Percentiles rank a stretch among this genome's conserved stretches.
Conservation (phyloP, 2,329 filamentous ascomycete species). For the Westerdykella ornata region DNA sequence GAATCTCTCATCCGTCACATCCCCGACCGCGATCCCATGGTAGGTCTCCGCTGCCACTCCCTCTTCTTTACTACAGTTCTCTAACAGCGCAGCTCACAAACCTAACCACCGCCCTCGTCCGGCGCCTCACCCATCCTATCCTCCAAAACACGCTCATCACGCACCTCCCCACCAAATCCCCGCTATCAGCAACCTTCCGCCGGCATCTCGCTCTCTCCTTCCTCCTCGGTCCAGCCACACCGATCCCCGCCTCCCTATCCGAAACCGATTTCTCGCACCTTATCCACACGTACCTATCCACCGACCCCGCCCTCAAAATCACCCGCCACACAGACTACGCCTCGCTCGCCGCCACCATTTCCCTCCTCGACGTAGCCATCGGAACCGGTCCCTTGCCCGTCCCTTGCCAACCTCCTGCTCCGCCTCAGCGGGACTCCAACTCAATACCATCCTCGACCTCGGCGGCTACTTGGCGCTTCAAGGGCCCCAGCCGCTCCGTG, state of each 20-base stretch:
- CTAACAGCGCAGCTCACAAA: slow-evolving; percentile 25
- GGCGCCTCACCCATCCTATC: slow-evolving; percentile 41
- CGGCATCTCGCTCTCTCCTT: slow-evolving; percentile 60
- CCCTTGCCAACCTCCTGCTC: slow-evolving; percentile 27
- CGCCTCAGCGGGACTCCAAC: slow-evolving; percentile 13
- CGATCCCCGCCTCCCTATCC: slow-evolving; percentile 21
- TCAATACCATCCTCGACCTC: slow-evolving; percentile 6
- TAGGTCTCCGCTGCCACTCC: slow-evolving; percentile 11
- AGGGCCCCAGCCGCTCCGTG: background rate
- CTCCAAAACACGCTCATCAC: slow-evolving; percentile 55
- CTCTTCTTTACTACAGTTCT: slow-evolving; percentile 1
- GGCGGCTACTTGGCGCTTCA: background rate
- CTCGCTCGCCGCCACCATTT: slow-evolving; percentile 57
- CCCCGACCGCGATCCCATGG: slow-evolving; percentile 14
- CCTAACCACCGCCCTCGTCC: slow-evolving; percentile 19
- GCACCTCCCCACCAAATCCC: slow-evolving; percentile 51
- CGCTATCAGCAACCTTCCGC: slow-evolving; percentile 53
- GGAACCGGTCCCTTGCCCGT: slow-evolving; percentile 52
- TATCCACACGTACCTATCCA: slow-evolving; percentile 25
- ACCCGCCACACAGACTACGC: slow-evolving; percentile 58
- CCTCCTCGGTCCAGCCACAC: slow-evolving; percentile 43
- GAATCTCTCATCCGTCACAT: slow-evolving; percentile 27
- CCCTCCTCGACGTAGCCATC: slow-evolving; percentile 67
- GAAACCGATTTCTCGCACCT: slow-evolving; percentile 13
- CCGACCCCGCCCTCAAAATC: slow-evolving; percentile 47